Evolutionary conservation across 2,329 filamentous ascomycete genomes (phyloP), one percentile per base, ranked within the genome.

Genomic region (Fusarium torulosum): DNA sequence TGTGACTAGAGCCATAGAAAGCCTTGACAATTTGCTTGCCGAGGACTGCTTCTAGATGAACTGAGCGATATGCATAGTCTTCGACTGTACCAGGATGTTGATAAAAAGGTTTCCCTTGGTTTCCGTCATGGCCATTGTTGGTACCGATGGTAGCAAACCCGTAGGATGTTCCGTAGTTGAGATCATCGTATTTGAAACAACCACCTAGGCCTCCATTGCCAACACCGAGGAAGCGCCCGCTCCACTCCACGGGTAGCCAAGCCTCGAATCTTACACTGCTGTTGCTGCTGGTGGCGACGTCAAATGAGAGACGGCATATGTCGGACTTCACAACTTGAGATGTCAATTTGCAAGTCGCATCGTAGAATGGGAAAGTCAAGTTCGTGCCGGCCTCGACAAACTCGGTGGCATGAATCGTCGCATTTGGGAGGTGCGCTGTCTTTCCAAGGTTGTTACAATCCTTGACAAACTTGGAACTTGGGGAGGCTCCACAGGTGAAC

Each of bases 1-100:
- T 73, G 2, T 78, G 75, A n/a, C 17, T 35, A 17, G 14, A 35
- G 5, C 33, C 33, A 9, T 35, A 35, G 6, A 35, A 35, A 8
- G 33, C 17, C 14, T n/a, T 15, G 33, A 35, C 33, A 15, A 35
- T n/a, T 15, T 35, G 14, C 33, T 35, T 35, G 15, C 33, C 33
- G 8, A 35, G 33, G 1, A 35, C 33, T 9, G 33, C 33, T n/a
- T 35, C 33, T n/a, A 35, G 33, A n/a, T 35, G 33, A 7, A 35
- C 33, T 15, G 33, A 35, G 4, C 33, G 33, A 35, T 35, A 35
- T 4, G 33, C 15, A 9, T 35, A 35, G 17, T 35, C 33, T 35
- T 35, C 33, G 3, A 35, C 33, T 8, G 33, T 35, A 6, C 33
- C 33, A 17, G 33, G 33, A 9, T n/a, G 15, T 15, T 35, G 15